phyloP scores from a whole-genome alignment of 169 alveolate genomes.

The Plasmodium knowlesi region DNA sequence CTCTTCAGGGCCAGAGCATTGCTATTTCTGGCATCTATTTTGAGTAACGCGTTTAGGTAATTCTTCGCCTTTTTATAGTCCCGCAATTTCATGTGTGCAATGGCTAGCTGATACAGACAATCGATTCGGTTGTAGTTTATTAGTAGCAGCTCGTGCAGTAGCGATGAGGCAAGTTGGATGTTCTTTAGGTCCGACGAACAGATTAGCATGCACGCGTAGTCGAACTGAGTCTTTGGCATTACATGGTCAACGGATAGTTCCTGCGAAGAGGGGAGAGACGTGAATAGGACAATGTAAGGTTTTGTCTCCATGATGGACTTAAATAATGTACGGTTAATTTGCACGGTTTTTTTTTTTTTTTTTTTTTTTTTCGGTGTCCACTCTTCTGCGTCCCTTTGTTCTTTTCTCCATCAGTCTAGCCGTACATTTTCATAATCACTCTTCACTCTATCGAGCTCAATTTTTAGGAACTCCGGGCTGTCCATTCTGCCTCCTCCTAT shows the following conservation, averaged over 20 bases:
- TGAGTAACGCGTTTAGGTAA: constrained; percentile 79
- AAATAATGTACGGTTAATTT: neutral
- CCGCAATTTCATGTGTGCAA: constrained; percentile 80
- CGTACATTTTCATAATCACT: constrained; percentile 63
- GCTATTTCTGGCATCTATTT: constrained; percentile 76
- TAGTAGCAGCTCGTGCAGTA: constrained; percentile 51
- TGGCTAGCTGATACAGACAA: constrained; percentile 84
- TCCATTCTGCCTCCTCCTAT: constrained; percentile 43
- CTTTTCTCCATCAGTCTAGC: neutral
- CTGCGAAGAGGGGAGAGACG: neutral
- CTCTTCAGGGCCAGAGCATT: constrained; percentile 54
- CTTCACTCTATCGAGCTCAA: constrained; percentile 56
- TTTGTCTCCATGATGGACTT: too few species aligned
- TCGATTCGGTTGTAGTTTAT: constrained; percentile 70
- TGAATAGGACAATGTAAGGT: neutral
- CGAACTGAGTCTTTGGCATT: constrained; percentile 71
- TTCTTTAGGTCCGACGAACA: constrained; percentile 68
- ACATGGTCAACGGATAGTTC: constrained; percentile 59
- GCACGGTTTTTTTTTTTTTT: neutral
- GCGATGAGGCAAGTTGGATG: constrained; percentile 45
- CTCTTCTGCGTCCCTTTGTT: neutral
- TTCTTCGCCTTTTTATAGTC: constrained; percentile 81
- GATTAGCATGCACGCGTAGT: constrained; percentile 60
- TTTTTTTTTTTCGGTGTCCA: neutral
- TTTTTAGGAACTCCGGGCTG: constrained; percentile 59